Evolutionary conservation across 2,329 filamentous ascomycete species (phyloP), one percentile per base, ranked within the genome.

Genomic region (Metarhizium humberi): DNA sequence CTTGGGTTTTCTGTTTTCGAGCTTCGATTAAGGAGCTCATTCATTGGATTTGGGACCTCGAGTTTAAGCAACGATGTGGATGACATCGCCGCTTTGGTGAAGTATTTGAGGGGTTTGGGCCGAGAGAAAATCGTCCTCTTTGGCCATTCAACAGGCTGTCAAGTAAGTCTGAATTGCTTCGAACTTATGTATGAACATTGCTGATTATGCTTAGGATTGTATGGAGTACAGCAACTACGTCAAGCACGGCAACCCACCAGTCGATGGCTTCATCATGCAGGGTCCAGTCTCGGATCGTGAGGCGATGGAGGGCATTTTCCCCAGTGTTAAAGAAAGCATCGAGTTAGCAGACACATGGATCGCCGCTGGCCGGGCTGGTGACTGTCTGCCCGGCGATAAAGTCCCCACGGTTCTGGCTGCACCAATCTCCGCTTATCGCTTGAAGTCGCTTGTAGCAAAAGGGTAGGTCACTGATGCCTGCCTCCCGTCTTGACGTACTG

Each of bases 241-340:
- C 51, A 73, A 73, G 59, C 63, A 75, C 40, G 63, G 64, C 6
- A 69, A 71, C 45, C 71, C 80, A 13, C 79, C 81, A 0, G 72
- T 95, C 2, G 82, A 94, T 57, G 91, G 87, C 40, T 85, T 84
- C 51, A 86, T 96, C 48, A 72, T 96, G 54, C 91, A 95, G 68
- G 90, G 86, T 0, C 85, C 88, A 0, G 85, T 92, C 3, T 89
- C 84, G 1, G 90, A 96, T 67, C 78, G 90, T 34, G 86, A 95
- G 66, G 80, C 78, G 0, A 64, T 87, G 11, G 70, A 70, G 3
- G 64, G 72, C 4, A 65, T 78, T 6, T 71, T 82, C 51, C 63
- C 73, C 4, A 70, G 75, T 6, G 70, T 80, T 57, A 71, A 77
- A 16, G 68, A 67, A 51, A 74, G 69, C 54, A 62, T 85, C 10